phyloP scores from a whole-genome alignment of 495 filamentous ascomycete genomes.

The Chaetomium cochliodes region DNA sequence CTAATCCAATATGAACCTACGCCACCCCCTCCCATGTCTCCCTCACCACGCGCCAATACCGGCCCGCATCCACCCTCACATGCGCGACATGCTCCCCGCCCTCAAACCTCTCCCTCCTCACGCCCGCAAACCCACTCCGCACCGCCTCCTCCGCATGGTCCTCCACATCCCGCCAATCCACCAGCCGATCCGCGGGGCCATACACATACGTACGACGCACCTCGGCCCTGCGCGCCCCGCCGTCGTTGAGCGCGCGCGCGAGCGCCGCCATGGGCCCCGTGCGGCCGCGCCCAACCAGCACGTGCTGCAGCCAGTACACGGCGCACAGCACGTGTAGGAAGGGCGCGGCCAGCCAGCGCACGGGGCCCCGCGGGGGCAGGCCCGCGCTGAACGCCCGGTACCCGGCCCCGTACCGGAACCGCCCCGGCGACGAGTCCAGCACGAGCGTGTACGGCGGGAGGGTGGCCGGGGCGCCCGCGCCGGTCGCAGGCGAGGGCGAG shows the following conservation, averaged over 20 bases:
- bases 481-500: conserved; percentile 22
- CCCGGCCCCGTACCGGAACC: conserved; percentile 30
- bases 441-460: conserved; percentile 38
- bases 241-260: conserved; percentile 37
- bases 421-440: conserved; percentile 45
- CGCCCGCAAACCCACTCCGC: conserved; percentile 30
- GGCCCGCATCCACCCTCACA: conserved; percentile 36
- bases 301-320: conserved; percentile 34
- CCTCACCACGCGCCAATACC: conserved; percentile 45
- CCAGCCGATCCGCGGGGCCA: conserved; percentile 40
- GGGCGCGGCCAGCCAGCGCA: conserved; percentile 27
- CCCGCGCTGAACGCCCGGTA: conserved; percentile 34
- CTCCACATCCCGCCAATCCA: conserved; percentile 44
- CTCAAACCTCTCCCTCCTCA: conserved; percentile 40
- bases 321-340: conserved; percentile 33
- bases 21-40: conserved; percentile 39
- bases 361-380: conserved; percentile 15
- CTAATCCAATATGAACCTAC: background rate
- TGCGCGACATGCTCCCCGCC: conserved; percentile 45
- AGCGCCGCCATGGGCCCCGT: conserved; percentile 33
- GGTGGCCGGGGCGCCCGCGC: conserved; percentile 25
- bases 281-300: conserved; percentile 20
- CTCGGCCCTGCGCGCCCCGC: conserved; percentile 30
- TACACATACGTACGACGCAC: conserved; percentile 46
- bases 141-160: conserved; percentile 39